Evolutionary conservation across 2,329 filamentous ascomycete species (phyloP).

Genomic region (Plectosphaerella sp.): DNA sequence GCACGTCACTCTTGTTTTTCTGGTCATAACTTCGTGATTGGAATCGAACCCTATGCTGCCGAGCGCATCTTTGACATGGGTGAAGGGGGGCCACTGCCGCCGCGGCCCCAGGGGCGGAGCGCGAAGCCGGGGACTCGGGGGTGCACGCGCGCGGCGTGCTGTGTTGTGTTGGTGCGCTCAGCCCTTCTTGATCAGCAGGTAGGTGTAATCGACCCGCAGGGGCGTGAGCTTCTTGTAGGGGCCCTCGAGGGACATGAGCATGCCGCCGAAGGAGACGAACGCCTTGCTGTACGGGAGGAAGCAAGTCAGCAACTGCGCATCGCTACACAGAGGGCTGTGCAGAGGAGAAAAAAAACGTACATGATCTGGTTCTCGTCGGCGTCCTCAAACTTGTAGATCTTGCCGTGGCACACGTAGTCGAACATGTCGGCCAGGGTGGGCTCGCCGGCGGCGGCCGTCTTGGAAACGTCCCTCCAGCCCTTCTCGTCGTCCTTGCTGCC

Average conservation of each 20-base stretch:
- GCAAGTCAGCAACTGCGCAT: conserved; percentile 2
- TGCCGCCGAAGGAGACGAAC: conserved; percentile 88
- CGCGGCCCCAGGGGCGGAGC: neutral
- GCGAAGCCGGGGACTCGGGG: neutral
- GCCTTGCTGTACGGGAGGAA: conserved; percentile 62
- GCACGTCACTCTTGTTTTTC: neutral
- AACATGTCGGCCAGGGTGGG: conserved; percentile 70
- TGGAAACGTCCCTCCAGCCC: conserved; percentile 75
- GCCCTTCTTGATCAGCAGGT: conserved; percentile 90
- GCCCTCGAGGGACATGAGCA: conserved; percentile 86
- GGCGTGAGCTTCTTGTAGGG: conserved; percentile 94
- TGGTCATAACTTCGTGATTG: too few relatives aligned
- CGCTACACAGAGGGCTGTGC: neutral
- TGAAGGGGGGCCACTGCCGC: too few relatives aligned
- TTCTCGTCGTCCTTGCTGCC: conserved; percentile 72
- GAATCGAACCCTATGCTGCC: too few relatives aligned
- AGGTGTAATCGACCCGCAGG: conserved; percentile 87
- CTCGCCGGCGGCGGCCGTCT: conserved; percentile 42
- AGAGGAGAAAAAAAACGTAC: conserved; percentile 56
- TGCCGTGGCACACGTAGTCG: conserved; percentile 85
- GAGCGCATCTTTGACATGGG: too few relatives aligned
- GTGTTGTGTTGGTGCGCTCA: neutral
- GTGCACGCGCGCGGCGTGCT: neutral
- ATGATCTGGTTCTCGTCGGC: conserved; percentile 75
- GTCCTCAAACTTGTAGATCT: conserved; percentile 86